phyloP scores from a whole-genome alignment of 2,329 filamentous ascomycete species.

The Tolypocladium paradoxum region DNA sequence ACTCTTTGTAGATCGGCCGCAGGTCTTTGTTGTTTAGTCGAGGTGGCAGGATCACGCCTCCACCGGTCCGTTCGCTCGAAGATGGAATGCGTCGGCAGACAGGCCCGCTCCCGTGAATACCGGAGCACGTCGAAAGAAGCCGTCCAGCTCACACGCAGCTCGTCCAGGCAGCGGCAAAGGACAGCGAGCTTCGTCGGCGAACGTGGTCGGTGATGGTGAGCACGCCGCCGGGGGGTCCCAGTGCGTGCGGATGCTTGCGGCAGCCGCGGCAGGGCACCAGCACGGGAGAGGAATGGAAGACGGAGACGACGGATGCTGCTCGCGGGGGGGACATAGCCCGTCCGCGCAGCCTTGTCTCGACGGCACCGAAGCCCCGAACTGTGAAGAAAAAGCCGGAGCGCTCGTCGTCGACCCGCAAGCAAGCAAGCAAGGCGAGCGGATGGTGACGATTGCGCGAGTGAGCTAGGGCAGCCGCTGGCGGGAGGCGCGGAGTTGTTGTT shows the following conservation, averaged over 20 bases:
- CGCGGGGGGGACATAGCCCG: neutral
- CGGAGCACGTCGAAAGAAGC: neutral
- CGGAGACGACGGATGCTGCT: neutral
- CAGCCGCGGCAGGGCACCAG: neutral
- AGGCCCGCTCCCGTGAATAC: neutral
- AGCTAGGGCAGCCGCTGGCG: neutral
- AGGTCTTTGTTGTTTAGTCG: neutral
- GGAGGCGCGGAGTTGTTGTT: slow-evolving; percentile 7
- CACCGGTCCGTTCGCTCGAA: neutral
- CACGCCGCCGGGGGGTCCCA: neutral
- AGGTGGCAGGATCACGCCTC: neutral
- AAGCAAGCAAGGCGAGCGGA: neutral
- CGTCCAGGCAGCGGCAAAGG: neutral
- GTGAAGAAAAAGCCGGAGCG: neutral
- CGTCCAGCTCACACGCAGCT: neutral
- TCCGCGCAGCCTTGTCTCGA: neutral
- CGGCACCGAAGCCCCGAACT: neutral
- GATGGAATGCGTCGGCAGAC: neutral
- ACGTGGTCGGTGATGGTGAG: neutral
- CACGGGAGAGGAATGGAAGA: neutral
- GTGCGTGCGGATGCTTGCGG: neutral
- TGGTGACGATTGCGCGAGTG: neutral
- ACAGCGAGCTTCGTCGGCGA: neutral
- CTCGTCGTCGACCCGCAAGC: neutral
- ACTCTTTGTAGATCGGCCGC: neutral